phyloP scores from a whole-genome alignment of 2,329 filamentous ascomycete species.

The Pseudocercospora pini-densiflorae region DNA sequence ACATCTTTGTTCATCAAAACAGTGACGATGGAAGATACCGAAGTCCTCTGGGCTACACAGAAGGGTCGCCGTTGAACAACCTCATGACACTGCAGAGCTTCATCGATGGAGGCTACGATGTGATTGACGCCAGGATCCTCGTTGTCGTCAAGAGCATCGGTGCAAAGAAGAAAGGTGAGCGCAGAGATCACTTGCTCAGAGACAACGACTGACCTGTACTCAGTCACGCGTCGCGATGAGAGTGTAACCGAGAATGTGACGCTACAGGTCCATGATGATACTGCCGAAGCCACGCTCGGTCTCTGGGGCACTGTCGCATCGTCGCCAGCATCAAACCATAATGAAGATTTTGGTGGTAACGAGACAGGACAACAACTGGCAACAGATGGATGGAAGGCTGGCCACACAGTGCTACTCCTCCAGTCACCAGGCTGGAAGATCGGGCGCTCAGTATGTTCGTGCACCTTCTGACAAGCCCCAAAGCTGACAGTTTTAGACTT shows the following conservation, averaged over 20 bases:
- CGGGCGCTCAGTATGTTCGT: constrained; percentile 35
- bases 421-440: constrained; percentile 39
- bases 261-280: constrained; percentile 63
- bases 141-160: constrained; percentile 64
- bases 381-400: constrained; percentile 33
- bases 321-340: constrained; percentile 26
- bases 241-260: constrained; percentile 53
- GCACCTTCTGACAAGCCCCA: neutral
- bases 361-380: constrained; percentile 3
- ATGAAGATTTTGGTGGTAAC: neutral
- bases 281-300: constrained; percentile 57
- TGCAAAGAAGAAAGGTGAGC: constrained; percentile 52
- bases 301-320: constrained; percentile 58
- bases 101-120: constrained; percentile 59
- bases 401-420: constrained; percentile 38
- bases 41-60: constrained; percentile 51
- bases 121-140: constrained; percentile 56
- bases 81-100: constrained; percentile 64
- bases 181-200: no score
- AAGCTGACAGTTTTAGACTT: constrained; percentile 30
- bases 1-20: constrained; percentile 59
- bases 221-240: constrained; percentile 55
- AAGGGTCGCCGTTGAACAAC: constrained; percentile 45
- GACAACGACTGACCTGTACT: constrained; percentile 9
- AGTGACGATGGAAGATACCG: constrained; percentile 51